phyloP scores from a whole-genome alignment of 306 rosid genomes.

The Bauhinia variegata region DNA sequence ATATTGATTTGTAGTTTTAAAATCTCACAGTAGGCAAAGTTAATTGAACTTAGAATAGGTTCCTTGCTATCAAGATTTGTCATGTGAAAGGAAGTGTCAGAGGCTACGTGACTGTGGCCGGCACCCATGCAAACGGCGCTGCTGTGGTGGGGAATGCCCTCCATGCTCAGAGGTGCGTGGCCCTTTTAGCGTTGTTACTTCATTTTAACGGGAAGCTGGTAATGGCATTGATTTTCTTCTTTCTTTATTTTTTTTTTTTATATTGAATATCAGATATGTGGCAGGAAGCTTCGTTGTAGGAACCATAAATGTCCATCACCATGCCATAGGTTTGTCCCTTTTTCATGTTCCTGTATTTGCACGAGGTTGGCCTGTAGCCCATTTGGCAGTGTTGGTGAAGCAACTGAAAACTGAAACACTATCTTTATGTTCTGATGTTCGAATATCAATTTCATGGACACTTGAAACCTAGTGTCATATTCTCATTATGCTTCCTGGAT shows the following conservation, averaged over 20 bases:
- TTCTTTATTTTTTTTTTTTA: background rate
- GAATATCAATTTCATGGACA: constrained; percentile 17
- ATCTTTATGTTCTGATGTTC: constrained; percentile 15
- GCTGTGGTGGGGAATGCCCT: constrained; percentile 95
- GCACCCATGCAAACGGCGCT: constrained; percentile 90
- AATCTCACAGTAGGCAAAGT: constrained; percentile 34
- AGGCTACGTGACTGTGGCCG: constrained; percentile 79
- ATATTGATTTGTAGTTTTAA: constrained; percentile 17
- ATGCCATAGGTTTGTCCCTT: constrained; percentile 76
- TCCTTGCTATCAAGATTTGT: constrained; percentile 94
- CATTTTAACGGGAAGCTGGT: constrained; percentile 28
- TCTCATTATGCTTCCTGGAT: too few species aligned
- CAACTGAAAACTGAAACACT: background rate
- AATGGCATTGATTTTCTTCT: constrained; percentile 19
- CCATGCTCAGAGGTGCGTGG: constrained; percentile 88
- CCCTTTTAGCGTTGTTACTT: constrained; percentile 33
- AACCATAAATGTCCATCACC: constrained; percentile 97
- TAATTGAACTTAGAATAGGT: constrained; percentile 72
- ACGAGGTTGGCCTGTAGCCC: constrained; percentile 13
- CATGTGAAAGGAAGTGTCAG: constrained; percentile 93
- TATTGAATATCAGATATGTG: constrained; percentile 67
- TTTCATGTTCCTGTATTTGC: constrained; percentile 22
- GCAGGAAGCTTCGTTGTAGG: constrained; percentile 85
- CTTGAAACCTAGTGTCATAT: background rate
- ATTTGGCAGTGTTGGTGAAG: background rate